Conservation (phyloP, 441 rosid species). For the Bruguiera hainesii region DNA sequence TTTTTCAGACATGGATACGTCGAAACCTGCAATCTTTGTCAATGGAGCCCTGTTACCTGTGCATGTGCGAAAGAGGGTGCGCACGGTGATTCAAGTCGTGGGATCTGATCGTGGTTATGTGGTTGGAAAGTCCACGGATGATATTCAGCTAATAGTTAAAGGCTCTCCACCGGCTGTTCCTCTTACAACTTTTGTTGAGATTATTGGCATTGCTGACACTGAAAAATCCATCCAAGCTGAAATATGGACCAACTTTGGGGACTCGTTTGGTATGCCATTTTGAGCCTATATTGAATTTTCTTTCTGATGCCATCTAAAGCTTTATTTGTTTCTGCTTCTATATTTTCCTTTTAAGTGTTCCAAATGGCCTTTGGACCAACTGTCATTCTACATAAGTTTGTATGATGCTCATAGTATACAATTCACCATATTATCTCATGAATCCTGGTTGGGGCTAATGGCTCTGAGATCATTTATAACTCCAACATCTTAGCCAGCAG, state of each 20-base stretch:
- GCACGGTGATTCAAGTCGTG: slow-evolving; percentile 63
- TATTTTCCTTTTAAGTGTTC: not conserved
- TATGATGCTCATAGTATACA: not conserved
- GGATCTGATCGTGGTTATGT: slow-evolving; percentile 50
- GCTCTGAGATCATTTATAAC: not conserved
- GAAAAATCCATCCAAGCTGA: slow-evolving; percentile 68
- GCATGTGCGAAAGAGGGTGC: slow-evolving; percentile 66
- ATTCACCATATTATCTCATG: not conserved
- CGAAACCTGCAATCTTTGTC: slow-evolving; percentile 73
- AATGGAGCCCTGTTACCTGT: slow-evolving; percentile 56
- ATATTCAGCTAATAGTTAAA: slow-evolving; percentile 47
- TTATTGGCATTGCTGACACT: slow-evolving; percentile 81
- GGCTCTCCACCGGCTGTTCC: slow-evolving; percentile 53
- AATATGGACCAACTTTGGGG: slow-evolving; percentile 72
- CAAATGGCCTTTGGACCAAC: not conserved
- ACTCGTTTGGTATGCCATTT: slow-evolving; percentile 53
- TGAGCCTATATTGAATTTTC: not conserved
- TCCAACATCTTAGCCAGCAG: not conserved
- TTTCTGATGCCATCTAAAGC: not conserved
- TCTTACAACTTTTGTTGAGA: slow-evolving; percentile 64
- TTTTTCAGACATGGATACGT: slow-evolving; percentile 59
- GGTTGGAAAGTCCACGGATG: slow-evolving; percentile 75
- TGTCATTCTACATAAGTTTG: not conserved
- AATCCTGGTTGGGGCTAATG: not conserved
- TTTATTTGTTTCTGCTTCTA: not conserved